Base-by-base conservation (phyloP, 2,329 filamentous ascomycete genomes). In the Arachnopeziza araneosa region DNA sequence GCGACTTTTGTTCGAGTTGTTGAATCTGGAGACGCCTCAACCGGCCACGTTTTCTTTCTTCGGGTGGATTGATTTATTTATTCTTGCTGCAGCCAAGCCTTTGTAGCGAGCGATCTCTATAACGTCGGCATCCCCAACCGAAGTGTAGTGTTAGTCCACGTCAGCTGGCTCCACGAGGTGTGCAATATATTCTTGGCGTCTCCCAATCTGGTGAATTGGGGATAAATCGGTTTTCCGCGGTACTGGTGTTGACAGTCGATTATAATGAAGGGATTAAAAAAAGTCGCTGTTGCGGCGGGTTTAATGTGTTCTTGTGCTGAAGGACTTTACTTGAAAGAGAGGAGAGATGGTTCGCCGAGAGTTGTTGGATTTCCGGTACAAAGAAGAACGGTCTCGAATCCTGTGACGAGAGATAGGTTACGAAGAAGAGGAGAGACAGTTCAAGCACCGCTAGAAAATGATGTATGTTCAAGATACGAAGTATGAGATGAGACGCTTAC, bases 361-460 rank as follows among this genome's bases (percentile, higher is more conserved):
- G 71, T 72, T 22, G 69, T 73, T 26, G 69, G 66, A 56, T 69
- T 73, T 57, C 66, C 67, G 30, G 60, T 71, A 14, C 57, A 69
- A 61, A 65, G 69, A 60, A 69, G 63, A 49, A 21, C 54, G 12
- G 61, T 69, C 57, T 32, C 56, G 50, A 61, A 72, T 63, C 69
- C 70, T 55, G 55, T 71, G 49, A 30, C 58, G 52, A 66, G 68
- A 57, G 71, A 72, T 55, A 64, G 74, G 58, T 68, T 79, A 68
- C 75, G 78, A 48, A 70, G 74, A 57, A 80, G 81, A 63, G 75
- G 77, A 57, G 75, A 72, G 1, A 74, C 78, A 0, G 70, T 83
- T 5, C 67, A 73, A 53, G 76, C 76, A n/a, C 71, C 66, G 1
- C 71, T 87, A 51, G 80, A 84, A 66, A 87, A 87, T 64, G 72